Evolutionary conservation across 805 yeast species (phyloP), one percentile per base, ranked within the genome.

Genomic region (Saccharomycopsis malanga): DNA sequence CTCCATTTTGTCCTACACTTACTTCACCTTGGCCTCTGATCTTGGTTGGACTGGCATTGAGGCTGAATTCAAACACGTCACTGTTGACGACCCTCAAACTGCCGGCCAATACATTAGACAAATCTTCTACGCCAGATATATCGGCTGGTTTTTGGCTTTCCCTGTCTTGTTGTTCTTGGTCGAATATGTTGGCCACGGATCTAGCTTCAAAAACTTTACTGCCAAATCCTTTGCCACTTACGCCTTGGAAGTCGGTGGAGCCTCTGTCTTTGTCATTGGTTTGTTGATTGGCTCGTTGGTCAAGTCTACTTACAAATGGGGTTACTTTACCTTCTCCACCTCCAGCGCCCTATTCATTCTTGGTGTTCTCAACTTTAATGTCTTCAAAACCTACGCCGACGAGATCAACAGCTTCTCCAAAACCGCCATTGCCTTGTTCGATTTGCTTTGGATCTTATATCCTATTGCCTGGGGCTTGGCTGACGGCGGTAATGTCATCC

Each of bases 401-500:
- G 50, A 57, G 29, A 45, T 54, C 32, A 27, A 54, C 22, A 50
- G 48, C 24, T 53, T 59, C 41, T 60, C 62, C 54, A 58, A 53
- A 45, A 53, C 56, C 45, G 56, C 55, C 39, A 35, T 53, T 20
- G 56, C 55, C 39, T 48, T 61, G 34, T 53, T 62, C 45, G 53
- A 69, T 37, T 54, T 72, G 45, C 57, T 76, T 30, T 71, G 77
- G 76, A 58, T 74, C 44, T 63, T 76, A 51, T 74, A 74, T 54
- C 76, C 76, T 44, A 57, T 75, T 50, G 57, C 65, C 34, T 75
- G 78, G 76, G 80, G 75, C 60, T 63, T 75, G 43, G 63, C 73
- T 57, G 83, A 78, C 58, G 84, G 83, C 67, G 82, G 83, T 61
- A 77, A 77, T 57, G 74, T 67, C 40, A 72, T 78, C 50, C 74